Base-by-base conservation (phyloP, 495 filamentous ascomycete species). In the Aspergillus steynii region DNA sequence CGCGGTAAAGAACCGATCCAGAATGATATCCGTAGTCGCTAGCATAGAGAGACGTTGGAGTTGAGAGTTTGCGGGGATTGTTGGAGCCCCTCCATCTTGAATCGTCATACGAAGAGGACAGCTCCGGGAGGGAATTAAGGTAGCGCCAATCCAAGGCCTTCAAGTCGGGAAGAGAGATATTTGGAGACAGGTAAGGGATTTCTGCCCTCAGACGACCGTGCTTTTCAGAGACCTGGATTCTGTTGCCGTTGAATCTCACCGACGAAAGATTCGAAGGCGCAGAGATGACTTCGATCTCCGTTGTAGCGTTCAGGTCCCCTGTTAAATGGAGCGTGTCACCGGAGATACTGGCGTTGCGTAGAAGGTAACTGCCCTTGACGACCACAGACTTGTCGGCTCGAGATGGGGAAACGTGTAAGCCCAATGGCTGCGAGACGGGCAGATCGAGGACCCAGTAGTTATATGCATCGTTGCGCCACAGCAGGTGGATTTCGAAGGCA, bases 21-120 rank as follows among this genome's bases (percentile, higher is more conserved):
- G 84, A 82, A 67, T 90, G 78, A 74, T 83, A 93, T 29, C 89
- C 88, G 65, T 95, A 93, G 72, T 94, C 91, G 45, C 80, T 83
- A 0, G 80, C 78, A 65, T 88, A 91, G 1, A 93, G 81, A 0
- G 83, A 87, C 0, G 74, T 83, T 0, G 88, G 85, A 0, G 90
- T 90, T 2, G 73, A 74, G 7, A 90, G 76, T 5, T 78, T 73
- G 25, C 79, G 71, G 42, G 76, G 70, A 2, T 78, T 80, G 71
- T 91, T 91, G 56, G 84, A 80, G 3, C 88, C 86, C 28, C 68
- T 57, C 91, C 91, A 93, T 26, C 66, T 62, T 29, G 82, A 84
- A 68, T 95, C 91, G 55, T 89, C 83, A 66, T 91, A 93, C 6
- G 71, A 72, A 8, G 76, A 64, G 57, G 81, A 69, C 47, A 91